phyloP scores from a whole-genome alignment of 2,329 filamentous ascomycete species.

The Chaetomiaceae sp. region DNA sequence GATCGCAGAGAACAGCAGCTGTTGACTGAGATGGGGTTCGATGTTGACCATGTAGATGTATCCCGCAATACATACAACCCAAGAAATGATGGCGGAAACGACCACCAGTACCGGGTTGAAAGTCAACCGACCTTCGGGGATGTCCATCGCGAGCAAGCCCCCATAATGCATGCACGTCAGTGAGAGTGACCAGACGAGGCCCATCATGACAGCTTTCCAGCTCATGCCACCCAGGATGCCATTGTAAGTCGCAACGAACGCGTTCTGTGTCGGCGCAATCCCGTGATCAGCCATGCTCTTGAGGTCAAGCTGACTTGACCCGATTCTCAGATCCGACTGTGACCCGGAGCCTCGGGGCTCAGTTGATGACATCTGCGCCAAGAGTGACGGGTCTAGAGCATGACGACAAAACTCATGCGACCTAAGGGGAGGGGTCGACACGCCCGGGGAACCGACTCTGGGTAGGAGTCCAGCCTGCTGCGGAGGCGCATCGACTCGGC shows the following conservation, averaged over 20 bases:
- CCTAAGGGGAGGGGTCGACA: neutral
- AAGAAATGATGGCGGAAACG: conserved; percentile 4
- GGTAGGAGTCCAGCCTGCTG: neutral
- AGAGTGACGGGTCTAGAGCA: neutral
- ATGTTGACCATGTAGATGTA: conserved; percentile 9
- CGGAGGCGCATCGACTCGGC: neutral
- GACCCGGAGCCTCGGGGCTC: neutral
- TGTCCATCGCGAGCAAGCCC: conserved; percentile 2
- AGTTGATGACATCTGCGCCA: neutral
- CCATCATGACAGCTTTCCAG: conserved; percentile 5
- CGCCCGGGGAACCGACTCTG: neutral
- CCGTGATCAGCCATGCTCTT: conserved; percentile 5
- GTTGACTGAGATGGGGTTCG: conserved; percentile 9
- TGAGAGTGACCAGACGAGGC: conserved; percentile 4
- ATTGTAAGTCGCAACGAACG: neutral
- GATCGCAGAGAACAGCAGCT: conserved; percentile 4
- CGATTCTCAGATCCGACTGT: neutral
- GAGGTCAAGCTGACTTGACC: conserved; percentile 6
- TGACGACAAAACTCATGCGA: neutral
- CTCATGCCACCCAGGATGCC: conserved; percentile 5
- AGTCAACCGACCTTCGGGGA: neutral
- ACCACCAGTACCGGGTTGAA: conserved; percentile 1
- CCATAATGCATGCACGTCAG: conserved; percentile 8
- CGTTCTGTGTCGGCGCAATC: conserved; percentile 2
- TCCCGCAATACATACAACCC: conserved; percentile 4